Base-by-base conservation (phyloP, 805 yeast species). In the Cyberlindnera subsufficiens region DNA sequence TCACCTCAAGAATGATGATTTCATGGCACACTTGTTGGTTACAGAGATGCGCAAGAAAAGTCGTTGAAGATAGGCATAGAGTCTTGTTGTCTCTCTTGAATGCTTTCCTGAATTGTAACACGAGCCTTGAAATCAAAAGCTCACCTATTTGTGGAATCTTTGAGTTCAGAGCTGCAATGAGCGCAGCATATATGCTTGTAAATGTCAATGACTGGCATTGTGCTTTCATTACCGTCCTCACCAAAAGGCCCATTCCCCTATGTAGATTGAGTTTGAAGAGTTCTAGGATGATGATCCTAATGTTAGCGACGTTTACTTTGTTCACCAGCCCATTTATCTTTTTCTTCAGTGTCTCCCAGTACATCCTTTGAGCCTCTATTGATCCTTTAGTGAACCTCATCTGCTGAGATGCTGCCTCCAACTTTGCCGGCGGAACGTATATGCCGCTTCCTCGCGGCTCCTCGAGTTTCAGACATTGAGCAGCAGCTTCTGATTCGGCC, bases 61-160 rank as follows among this genome's bases (percentile, higher is more conserved):
- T 47, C 0, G 72, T 58, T 18, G 75, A 56, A 6, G 74, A 61
- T 6, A 68, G 55, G 39, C 82, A 74, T 5, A 58, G 49, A 0
- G 54, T 47, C 44, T 70, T 72, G 51, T 79, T 72, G 44, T 74
- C 70, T 18, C 66, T 55, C 50, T 68, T 65, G 59, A 67, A 81
- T 0, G 72, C 72, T 47, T 71, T 68, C 36, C 80, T 71, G 61
- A 86, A 86, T 43, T 72, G 79, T 4, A 79, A 52, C 1, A 83
- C 65, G 22, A 82, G 60, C 46, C 93, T 67, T 8, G 69, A 55
- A 0, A 72, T 58, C 29, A 85, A 48, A 5, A 82, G 58, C 43
- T 73, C 73, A 2, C 95, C 96, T 15, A 86, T 63, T 30, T 74
- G 74, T 0, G 95, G 93, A 4, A 86, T 58, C 50, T 82, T 77